A percentile compares a stretch with the other conserved stretches of the same genome.
Conservation (phyloP, 1,284 basidiomycete genomes). For the Leucoagaricus sp. region DNA sequence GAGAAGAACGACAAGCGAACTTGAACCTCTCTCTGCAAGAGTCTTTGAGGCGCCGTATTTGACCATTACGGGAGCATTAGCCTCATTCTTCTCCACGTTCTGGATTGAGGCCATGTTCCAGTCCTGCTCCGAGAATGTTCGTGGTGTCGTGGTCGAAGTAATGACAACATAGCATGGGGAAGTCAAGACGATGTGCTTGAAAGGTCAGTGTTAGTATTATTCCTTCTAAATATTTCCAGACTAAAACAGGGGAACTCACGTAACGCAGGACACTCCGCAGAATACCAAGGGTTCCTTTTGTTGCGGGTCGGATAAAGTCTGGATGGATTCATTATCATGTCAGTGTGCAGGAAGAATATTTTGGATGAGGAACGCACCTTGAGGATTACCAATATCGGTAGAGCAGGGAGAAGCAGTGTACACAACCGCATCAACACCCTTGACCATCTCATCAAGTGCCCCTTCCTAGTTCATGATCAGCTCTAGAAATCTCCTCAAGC, state of each 20-base stretch:
- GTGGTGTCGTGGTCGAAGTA: conserved; percentile 29
- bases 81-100: conserved; percentile 45
- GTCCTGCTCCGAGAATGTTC: conserved; percentile 45
- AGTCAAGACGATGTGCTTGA: conserved; percentile 63
- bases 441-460: neutral
- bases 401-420: neutral
- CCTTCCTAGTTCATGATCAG: neutral
- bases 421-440: neutral
- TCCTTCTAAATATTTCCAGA: too few relatives aligned
- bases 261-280: neutral
- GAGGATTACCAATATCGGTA: neutral
- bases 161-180: conserved; percentile 60
- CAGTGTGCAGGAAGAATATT: neutral
- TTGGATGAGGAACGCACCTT: neutral
- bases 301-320: neutral
- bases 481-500: too few relatives aligned
- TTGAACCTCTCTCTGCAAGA: conserved; percentile 44
- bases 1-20: neutral
- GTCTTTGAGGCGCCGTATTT: conserved; percentile 49
- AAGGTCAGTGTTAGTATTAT: neutral
- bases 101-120: conserved; percentile 58
- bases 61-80: conserved; percentile 30
- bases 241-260: neutral
- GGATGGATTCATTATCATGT: neutral
- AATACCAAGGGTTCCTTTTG: neutral